Evolutionary conservation across 1,139 yeast species (phyloP).

Genomic region (Saccharomyces hybrid): DNA sequence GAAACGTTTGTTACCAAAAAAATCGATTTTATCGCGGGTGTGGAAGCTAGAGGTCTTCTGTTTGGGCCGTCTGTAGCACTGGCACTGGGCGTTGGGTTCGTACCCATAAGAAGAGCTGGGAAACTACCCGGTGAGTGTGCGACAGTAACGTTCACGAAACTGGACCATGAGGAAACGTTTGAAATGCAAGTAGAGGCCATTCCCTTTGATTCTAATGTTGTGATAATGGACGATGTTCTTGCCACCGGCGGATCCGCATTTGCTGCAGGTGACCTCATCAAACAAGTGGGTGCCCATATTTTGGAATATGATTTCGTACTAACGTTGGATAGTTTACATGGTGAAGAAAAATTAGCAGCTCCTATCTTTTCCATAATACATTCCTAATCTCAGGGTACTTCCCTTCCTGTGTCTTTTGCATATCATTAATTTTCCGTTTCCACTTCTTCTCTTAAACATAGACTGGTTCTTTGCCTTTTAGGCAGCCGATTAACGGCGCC

Average conservation of each 20-base stretch:
- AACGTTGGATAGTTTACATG: conserved; percentile 86
- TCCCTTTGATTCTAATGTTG: conserved; percentile 65
- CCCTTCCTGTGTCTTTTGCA: not conserved
- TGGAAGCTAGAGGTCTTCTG: conserved; percentile 88
- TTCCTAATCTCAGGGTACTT: conserved; percentile 55
- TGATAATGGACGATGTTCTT: conserved; percentile 84
- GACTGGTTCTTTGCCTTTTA: not conserved
- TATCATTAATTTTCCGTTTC: not conserved
- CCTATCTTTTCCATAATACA: conserved; percentile 76
- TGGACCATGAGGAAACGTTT: conserved; percentile 67
- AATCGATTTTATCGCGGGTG: conserved; percentile 80
- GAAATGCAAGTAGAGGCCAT: conserved; percentile 77
- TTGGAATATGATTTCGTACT: conserved; percentile 73
- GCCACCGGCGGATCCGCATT: conserved; percentile 93
- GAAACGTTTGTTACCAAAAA: conserved; percentile 42
- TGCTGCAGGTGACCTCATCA: conserved; percentile 80
- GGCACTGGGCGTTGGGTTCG: conserved; percentile 75
- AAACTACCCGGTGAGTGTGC: conserved; percentile 69
- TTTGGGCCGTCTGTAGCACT: conserved; percentile 90
- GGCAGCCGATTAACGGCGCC: not conserved
- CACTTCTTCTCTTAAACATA: not conserved
- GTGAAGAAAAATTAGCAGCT: conserved; percentile 73
- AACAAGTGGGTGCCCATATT: conserved; percentile 53
- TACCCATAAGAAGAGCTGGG: conserved; percentile 86
- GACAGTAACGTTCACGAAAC: conserved; percentile 38